phyloP scores from a whole-genome alignment of 2,329 filamentous ascomycete genomes.

The Talaromyces pinophilus region DNA sequence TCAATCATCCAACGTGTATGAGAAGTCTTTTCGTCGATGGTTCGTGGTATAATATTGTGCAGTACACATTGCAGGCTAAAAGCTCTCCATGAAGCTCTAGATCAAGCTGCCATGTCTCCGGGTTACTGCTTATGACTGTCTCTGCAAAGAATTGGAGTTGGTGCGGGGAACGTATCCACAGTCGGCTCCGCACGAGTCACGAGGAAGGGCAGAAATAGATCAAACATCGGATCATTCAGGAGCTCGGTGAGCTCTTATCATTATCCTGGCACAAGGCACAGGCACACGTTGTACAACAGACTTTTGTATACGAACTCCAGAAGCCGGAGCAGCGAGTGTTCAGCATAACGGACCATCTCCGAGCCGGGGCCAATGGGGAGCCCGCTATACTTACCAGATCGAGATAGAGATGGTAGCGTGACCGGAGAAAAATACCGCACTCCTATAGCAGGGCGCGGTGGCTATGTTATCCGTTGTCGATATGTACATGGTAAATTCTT shows the following conservation, averaged over 20 bases:
- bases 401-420: not conserved
- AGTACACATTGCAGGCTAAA: not conserved
- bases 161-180: conserved; percentile 11
- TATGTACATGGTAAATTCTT: too few species aligned
- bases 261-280: not conserved
- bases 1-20: not conserved
- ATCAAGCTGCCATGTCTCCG: not conserved
- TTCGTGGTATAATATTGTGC: not conserved
- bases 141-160: not conserved
- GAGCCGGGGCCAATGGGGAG: not conserved
- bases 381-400: not conserved
- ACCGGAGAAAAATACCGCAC: conserved; percentile 8
- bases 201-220: conserved; percentile 3
- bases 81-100: not conserved
- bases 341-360: not conserved
- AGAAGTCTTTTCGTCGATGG: not conserved
- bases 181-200: not conserved
- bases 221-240: not conserved
- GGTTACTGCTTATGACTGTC: not conserved
- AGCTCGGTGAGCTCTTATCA: not conserved
- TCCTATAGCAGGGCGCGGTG: not conserved
- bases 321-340: not conserved
- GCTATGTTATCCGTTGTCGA: not conserved
- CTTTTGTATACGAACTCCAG: not conserved
- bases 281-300: not conserved